Base-by-base conservation (phyloP, 1,284 basidiomycete species). In the Ceratorhiza oryzae-sativae region DNA sequence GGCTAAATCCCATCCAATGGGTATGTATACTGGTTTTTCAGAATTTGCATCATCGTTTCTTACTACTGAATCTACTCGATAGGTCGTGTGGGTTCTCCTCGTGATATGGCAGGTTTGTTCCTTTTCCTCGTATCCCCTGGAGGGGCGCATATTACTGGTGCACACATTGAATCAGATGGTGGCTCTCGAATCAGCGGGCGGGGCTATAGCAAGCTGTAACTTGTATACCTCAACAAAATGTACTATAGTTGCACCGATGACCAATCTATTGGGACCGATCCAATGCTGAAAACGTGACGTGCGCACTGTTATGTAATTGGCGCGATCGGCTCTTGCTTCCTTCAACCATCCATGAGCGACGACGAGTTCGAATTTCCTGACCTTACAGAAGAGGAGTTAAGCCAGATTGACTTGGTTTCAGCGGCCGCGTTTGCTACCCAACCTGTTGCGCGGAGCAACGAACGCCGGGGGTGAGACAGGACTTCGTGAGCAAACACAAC, bases 71-170 rank as follows among this genome's bases (percentile, higher is more conserved):
- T 59, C 48, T 41, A n/a, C n/a, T 61, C 39, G 60, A 34, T 72
- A 90, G 90, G 90, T 20, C 88, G 92, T 4, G 81, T 86, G 59
- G 92, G 93, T 3, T 79, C 81, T 8, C 84, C 91, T 2, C 83
- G 86, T 68, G 93, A 95, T 76, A 86, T 93, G 76, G 92, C 90
- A 20, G 93, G 93, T 4, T 79, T 92, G 3, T 85, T 86, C 4
- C 80, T 94, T 27, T 93, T 93, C 84, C 84, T 94, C 18, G 84
- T 86, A 8, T 90, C 89, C 23, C 86, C 88, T 0, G 91, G 90
- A 0, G 86, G 87, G 3, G 85, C 90, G 1, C 91, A 92, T 77
- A 83, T 92, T 48, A 92, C 91, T 0, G 92, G 91, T 9, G 85
- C 86, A n/a, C 89, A 90, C 63, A 90, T 88, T 48, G 77, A 88